phyloP scores from a whole-genome alignment of 306 rosid species.

The Trifolium fragiferum region DNA sequence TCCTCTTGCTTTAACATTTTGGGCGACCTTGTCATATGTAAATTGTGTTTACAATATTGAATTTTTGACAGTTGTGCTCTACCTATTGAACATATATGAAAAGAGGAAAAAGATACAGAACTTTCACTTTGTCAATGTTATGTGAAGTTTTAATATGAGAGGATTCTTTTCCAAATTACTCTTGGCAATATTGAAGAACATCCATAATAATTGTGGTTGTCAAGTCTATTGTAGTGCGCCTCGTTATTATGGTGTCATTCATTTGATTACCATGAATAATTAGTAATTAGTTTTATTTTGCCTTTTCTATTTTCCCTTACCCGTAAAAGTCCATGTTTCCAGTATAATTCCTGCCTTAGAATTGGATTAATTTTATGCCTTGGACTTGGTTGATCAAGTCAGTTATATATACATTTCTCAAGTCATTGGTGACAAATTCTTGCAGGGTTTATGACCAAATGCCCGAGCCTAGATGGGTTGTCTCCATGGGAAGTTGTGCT shows the following conservation, averaged over 20 bases:
- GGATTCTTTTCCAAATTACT: background rate
- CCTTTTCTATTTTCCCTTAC: background rate
- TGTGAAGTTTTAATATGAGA: conserved; percentile 15
- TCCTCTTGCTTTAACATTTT: background rate
- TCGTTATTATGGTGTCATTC: conserved; percentile 20
- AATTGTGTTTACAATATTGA: background rate
- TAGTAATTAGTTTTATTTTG: background rate
- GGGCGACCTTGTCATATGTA: background rate
- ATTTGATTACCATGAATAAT: background rate
- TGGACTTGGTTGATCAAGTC: background rate
- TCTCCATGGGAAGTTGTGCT: conserved; percentile 99
- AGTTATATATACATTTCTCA: conserved; percentile 3
- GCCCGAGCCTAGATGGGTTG: conserved; percentile 99
- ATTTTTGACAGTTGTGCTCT: background rate
- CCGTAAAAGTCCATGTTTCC: conserved; percentile 6
- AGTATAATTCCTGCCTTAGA: background rate
- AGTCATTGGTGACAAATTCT: conserved; percentile 21
- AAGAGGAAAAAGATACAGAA: background rate
- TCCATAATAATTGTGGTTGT: background rate
- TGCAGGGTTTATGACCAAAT: conserved; percentile 98
- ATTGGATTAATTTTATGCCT: conserved; percentile 26
- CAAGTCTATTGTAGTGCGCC: background rate
- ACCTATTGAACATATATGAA: background rate
- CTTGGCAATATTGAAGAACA: conserved; percentile 12
- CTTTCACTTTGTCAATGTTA: background rate